phyloP scores from a whole-genome alignment of 73 alveolate genomes.

The Stentor roeselii region DNA sequence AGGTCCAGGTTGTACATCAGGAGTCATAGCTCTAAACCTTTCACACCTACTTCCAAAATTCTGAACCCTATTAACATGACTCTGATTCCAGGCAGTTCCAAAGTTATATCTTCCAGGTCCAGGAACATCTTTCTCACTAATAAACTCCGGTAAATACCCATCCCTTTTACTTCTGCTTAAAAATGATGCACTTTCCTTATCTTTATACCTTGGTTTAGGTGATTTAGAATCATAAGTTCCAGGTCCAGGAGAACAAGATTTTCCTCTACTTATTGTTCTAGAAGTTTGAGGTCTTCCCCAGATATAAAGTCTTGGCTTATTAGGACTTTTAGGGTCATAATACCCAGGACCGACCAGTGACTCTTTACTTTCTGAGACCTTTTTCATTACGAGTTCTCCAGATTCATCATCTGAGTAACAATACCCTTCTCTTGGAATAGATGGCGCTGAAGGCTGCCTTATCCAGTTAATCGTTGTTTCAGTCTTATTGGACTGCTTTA shows the following conservation, averaged over 20 bases:
- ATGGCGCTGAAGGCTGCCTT: constrained; percentile 52
- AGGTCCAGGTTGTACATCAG: constrained; percentile 36
- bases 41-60: constrained; percentile 67
- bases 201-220: constrained; percentile 60
- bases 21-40: constrained; percentile 42
- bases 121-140: constrained; percentile 47
- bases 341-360: constrained; percentile 75
- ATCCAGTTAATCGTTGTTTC: constrained; percentile 26
- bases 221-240: constrained; percentile 50
- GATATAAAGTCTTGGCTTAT: constrained; percentile 42
- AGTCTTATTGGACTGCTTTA: not conserved
- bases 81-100: constrained; percentile 43
- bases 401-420: constrained; percentile 53
- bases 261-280: constrained; percentile 21
- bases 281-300: constrained; percentile 40
- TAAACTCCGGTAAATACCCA: no score
- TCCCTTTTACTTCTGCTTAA: constrained; percentile 46
- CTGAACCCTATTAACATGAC: constrained; percentile 48
- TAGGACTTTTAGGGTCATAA: constrained; percentile 28
- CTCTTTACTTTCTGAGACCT: constrained; percentile 36
- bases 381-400: constrained; percentile 54
- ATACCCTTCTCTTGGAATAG: constrained; percentile 61
- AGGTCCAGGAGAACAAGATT: constrained; percentile 55
- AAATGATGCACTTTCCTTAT: constrained; percentile 55
- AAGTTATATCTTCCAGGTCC: constrained; percentile 57